Evolutionary conservation across 371 early-diverging fungal species (phyloP).

Genomic region (Mucor irregularis): DNA sequence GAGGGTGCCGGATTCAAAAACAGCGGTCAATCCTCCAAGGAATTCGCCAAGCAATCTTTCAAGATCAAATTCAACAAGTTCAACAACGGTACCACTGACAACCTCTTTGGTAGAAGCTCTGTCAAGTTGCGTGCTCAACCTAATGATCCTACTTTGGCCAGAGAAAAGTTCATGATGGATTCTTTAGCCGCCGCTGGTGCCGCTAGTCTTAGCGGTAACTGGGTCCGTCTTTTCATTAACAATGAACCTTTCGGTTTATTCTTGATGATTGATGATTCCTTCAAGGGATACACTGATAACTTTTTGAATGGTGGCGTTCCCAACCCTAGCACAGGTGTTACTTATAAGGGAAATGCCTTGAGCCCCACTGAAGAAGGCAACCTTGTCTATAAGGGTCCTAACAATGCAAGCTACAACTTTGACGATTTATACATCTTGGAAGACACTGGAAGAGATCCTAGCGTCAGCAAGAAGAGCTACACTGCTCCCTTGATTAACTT

Average conservation of each 20-base stretch:
- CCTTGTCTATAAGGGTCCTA: slow-evolving; percentile 35
- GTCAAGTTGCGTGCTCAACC: slow-evolving; percentile 55
- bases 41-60: slow-evolving; percentile 53
- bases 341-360: slow-evolving; percentile 40
- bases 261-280: slow-evolving; percentile 55
- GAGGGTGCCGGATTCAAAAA: slow-evolving; percentile 45
- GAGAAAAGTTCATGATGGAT: slow-evolving; percentile 52
- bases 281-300: slow-evolving; percentile 47
- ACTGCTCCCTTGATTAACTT: slow-evolving; percentile 28
- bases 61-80: slow-evolving; percentile 49
- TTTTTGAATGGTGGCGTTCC: slow-evolving; percentile 33
- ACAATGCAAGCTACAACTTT: slow-evolving; percentile 18
- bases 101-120: slow-evolving; percentile 40
- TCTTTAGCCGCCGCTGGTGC: slow-evolving; percentile 53
- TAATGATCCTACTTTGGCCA: slow-evolving; percentile 50
- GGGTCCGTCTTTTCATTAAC: slow-evolving; percentile 58
- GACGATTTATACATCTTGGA: slow-evolving; percentile 41
- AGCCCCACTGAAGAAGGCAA: slow-evolving; percentile 24
- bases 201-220: slow-evolving; percentile 48
- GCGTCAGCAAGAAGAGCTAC: slow-evolving; percentile 18
- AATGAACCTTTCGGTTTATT: slow-evolving; percentile 51
- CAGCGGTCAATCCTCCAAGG: slow-evolving; percentile 55
- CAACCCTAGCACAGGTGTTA: slow-evolving; percentile 28
- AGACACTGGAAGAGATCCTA: slow-evolving; percentile 21
- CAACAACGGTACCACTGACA: slow-evolving; percentile 19